Evolutionary conservation across 441 rosid species (phyloP).

Genomic region (Macaranga tanarius): DNA sequence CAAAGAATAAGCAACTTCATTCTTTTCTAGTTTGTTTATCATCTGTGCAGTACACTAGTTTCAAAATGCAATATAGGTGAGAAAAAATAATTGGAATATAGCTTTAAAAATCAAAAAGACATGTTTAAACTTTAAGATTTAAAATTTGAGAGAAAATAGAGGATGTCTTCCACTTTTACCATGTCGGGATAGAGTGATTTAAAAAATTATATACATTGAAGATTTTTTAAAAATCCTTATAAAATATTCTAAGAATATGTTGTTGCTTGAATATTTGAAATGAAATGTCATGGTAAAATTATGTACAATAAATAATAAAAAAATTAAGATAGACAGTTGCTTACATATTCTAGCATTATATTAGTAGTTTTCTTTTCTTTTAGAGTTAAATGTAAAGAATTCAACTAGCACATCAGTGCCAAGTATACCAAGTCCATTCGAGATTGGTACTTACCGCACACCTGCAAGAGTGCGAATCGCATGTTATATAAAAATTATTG

Average conservation of each 20-base stretch:
- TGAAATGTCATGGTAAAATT: conserved; percentile 7
- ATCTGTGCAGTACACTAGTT: conserved; percentile 50
- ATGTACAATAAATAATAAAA: conserved; percentile 11
- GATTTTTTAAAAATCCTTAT: not conserved
- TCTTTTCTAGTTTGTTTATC: conserved; percentile 56
- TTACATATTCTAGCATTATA: conserved; percentile 64
- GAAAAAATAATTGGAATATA: not conserved
- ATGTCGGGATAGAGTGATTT: not conserved
- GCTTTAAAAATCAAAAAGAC: not conserved
- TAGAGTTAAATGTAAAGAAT: conserved; percentile 70
- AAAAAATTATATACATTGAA: not conserved
- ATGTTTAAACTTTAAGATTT: not conserved
- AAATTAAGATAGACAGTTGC: conserved; percentile 29
- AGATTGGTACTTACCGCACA: too few species aligned
- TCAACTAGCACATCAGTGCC: conserved; percentile 79
- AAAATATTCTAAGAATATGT: not conserved
- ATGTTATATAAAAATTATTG: too few species aligned
- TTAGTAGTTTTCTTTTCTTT: conserved; percentile 56
- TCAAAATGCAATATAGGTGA: too few species aligned
- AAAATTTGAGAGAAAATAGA: not conserved
- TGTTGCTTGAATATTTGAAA: conserved; percentile 14
- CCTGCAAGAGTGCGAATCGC: too few species aligned
- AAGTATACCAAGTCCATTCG: conserved; percentile 77
- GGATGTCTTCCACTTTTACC: not conserved
- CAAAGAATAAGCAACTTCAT: conserved; percentile 61